phyloP scores from a whole-genome alignment of 441 rosid species.

The Pelargonium citronellum region DNA sequence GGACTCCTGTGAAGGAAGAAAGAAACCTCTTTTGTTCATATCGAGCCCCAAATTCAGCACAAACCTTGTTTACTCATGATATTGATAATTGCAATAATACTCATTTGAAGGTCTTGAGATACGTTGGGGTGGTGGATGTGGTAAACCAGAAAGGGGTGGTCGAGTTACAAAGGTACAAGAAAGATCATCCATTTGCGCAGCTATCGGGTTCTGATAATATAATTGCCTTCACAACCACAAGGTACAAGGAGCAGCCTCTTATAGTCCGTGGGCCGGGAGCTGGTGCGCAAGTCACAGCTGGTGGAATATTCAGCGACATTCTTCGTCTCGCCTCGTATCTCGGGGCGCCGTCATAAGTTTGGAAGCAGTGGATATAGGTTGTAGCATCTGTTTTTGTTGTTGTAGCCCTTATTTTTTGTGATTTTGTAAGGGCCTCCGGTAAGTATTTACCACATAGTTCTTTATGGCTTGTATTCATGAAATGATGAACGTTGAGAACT shows the following conservation, averaged over 20 bases:
- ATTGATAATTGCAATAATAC: too few relatives aligned
- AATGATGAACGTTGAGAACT: too few relatives aligned
- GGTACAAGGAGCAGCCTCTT: constrained; percentile 84
- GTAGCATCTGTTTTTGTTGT: not conserved
- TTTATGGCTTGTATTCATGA: too few relatives aligned
- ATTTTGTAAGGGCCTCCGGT: not conserved
- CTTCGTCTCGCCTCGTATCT: constrained; percentile 87
- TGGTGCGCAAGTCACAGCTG: constrained; percentile 97
- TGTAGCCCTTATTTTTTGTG: not conserved
- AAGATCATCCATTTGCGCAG: constrained; percentile 85
- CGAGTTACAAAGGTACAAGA: constrained; percentile 73
- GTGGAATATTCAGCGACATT: constrained; percentile 88
- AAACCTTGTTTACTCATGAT: too few relatives aligned
- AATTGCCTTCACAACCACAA: constrained; percentile 83
- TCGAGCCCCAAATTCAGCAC: too few relatives aligned
- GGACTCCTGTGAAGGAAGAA: too few relatives aligned
- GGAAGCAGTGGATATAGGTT: not conserved
- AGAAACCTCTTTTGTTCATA: too few relatives aligned
- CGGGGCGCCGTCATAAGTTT: constrained; percentile 73
- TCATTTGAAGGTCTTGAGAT: constrained; percentile 63
- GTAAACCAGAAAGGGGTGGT: constrained; percentile 55
- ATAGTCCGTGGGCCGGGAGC: constrained; percentile 98
- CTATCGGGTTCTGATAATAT: constrained; percentile 93
- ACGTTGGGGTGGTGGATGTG: constrained; percentile 83
- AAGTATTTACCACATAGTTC: too few relatives aligned